Evolutionary conservation across 257 asterid species (phyloP).

Genomic region (Thymus mandschuricus): DNA sequence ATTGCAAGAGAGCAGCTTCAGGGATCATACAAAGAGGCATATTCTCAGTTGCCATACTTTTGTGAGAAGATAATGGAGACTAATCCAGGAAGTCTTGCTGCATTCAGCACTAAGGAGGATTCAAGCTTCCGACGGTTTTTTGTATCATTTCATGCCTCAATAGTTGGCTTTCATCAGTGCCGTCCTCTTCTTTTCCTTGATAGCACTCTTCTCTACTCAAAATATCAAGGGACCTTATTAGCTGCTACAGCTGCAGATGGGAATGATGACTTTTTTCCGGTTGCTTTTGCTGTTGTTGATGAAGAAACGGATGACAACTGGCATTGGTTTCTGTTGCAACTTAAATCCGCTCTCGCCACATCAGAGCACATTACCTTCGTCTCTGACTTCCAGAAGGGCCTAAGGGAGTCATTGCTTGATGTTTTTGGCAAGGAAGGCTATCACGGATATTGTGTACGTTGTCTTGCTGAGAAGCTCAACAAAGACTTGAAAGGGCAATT

Average conservation of each 20-base stretch:
- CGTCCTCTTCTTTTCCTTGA: conserved; percentile 94
- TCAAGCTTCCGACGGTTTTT: conserved; percentile 86
- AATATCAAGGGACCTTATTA: conserved; percentile 85
- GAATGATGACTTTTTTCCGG: conserved; percentile 86
- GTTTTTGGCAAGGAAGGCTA: conserved; percentile 82
- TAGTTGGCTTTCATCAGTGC: conserved; percentile 86
- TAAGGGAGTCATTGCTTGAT: conserved; percentile 65
- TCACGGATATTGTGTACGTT: conserved; percentile 89
- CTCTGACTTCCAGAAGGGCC: conserved; percentile 89
- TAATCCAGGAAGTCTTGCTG: conserved; percentile 89
- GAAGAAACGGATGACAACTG: conserved; percentile 92
- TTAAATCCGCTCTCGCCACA: conserved; percentile 75
- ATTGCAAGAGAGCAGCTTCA: conserved; percentile 98
- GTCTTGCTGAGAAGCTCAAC: conserved; percentile 92
- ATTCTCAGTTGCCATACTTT: conserved; percentile 79
- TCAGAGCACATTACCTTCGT: conserved; percentile 81
- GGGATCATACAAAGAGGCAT: conserved; percentile 95
- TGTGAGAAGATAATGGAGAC: conserved; percentile 91
- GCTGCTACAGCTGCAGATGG: conserved; percentile 96
- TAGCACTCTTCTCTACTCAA: conserved; percentile 91
- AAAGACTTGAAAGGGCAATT: conserved; percentile 89
- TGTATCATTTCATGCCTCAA: conserved; percentile 88
- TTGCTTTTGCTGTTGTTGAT: conserved; percentile 95
- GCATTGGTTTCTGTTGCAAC: conserved; percentile 92
- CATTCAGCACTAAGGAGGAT: conserved; percentile 87